A percentile compares a stretch with the other conserved stretches of the same genome.
Evolutionary conservation across 1,284 basidiomycete genomes (phyloP).

Genomic region (Tilletia indica): DNA sequence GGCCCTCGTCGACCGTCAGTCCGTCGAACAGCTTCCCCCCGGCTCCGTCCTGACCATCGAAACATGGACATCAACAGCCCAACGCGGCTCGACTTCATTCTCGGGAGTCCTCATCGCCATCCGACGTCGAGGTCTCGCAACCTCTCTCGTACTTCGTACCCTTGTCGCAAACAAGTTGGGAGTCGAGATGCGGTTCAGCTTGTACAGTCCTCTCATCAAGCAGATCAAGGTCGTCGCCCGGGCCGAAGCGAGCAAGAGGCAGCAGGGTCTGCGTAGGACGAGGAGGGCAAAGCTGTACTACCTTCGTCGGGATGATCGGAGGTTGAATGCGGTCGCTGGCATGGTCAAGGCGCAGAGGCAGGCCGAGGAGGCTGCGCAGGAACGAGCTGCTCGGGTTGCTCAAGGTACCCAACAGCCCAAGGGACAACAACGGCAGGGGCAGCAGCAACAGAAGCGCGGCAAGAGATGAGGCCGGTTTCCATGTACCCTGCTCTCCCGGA

Average conservation of each 20-base stretch:
- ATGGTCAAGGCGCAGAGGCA: conserved; percentile 15
- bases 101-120: conserved; percentile 52
- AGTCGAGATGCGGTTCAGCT: conserved; percentile 53
- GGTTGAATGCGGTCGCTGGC: conserved; percentile 19
- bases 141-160: conserved; percentile 51
- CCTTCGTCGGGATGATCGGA: conserved; percentile 48
- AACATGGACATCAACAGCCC: conserved; percentile 39
- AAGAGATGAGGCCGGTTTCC: conserved; percentile 1
- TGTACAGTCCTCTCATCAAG: conserved; percentile 53
- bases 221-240: conserved; percentile 48
- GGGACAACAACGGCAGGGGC: background rate
- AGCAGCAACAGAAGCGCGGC: conserved; percentile 17
- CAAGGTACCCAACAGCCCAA: background rate
- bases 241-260: conserved; percentile 41
- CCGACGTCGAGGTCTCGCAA: conserved; percentile 44
- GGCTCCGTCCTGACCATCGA: conserved; percentile 53
- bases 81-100: conserved; percentile 46
- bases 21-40: conserved; percentile 41
- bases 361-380: conserved; percentile 5
- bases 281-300: conserved; percentile 54
- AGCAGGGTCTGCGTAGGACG: conserved; percentile 38
- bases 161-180: conserved; percentile 51
- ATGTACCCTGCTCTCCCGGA: background rate
- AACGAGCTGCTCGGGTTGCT: background rate
- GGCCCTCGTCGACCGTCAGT: conserved; percentile 46